Evolutionary conservation across 139 green algal genomes (phyloP).

Genomic region (Tetradesmus obliquus): DNA sequence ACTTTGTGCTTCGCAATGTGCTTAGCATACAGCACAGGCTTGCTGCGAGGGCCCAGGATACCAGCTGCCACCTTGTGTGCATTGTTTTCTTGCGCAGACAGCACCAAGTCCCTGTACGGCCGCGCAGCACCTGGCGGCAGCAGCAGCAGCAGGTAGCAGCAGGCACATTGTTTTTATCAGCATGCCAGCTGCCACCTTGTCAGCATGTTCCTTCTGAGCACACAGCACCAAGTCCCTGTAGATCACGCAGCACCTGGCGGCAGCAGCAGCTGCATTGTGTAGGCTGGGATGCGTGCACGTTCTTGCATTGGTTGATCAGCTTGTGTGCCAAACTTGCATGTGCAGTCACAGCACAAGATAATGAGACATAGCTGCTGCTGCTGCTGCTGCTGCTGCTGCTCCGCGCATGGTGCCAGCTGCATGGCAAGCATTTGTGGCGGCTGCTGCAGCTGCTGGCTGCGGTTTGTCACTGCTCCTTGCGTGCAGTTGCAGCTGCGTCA

Average conservation of each 20-base stretch:
- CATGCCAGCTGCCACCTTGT: constrained; percentile 50
- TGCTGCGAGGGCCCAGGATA: constrained; percentile 49
- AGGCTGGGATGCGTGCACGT: too few relatives aligned
- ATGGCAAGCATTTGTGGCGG: too few relatives aligned
- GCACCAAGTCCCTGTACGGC: constrained; percentile 33
- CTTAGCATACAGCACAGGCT: constrained; percentile 73
- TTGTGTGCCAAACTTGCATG: too few relatives aligned
- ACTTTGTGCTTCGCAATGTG: constrained; percentile 86
- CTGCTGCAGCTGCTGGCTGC: background rate
- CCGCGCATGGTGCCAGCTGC: too few relatives aligned
- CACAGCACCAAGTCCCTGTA: constrained; percentile 43
- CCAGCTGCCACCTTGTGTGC: constrained; percentile 57
- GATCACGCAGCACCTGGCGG: background rate
- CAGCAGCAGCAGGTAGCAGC: background rate
- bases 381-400: background rate
- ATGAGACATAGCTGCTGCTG: background rate
- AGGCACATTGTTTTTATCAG: too few relatives aligned
- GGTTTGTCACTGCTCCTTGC: background rate
- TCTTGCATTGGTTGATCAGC: too few relatives aligned
- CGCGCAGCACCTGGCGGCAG: background rate
- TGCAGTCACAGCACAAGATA: too few relatives aligned
- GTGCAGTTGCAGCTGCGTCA: too few relatives aligned
- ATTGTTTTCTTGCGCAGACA: constrained; percentile 49
- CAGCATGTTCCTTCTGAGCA: constrained; percentile 52
- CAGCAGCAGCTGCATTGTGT: background rate